Base-by-base conservation (phyloP, 768 basidiomycete genomes). In the Termitomyces sp. region DNA sequence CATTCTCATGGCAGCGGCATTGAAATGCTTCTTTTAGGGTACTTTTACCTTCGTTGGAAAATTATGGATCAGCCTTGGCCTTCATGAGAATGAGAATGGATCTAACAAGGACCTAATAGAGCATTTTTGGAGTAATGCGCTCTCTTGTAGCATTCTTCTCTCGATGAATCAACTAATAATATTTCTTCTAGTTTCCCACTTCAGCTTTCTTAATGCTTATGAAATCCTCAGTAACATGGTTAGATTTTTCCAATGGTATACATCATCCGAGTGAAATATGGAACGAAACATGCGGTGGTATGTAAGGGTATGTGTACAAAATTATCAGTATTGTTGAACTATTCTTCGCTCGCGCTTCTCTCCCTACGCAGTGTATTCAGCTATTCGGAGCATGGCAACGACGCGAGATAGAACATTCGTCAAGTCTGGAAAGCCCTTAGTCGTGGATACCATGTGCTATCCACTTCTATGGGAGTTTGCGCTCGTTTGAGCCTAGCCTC, bases 21-120 rank as follows among this genome's bases (percentile, higher is more conserved):
- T 10, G 90, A 84, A 2, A 86, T 92, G 83, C 75, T 94, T 40
- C 70, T 94, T n/a, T 92, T 94, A 58, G 87, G 86, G 3, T 89
- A 26, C 26, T 26, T 26, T 2, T 26, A 90, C 87, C 0, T 88
- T 87, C 62, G 82, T 75, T 22, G 86, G 85, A 7, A 86, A 84
- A 70, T 70, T 94, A 18, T 92, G 88, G 88, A 66, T 93, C 36
- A 90, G 86, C 62, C 74, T 93, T 32, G 35, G 35, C 5, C 88
- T 89, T 0, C 92, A 90, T 67, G 92, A 93, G 62, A 88, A n/a
- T n/a, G 75, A 79, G 62, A 88, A 88, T 65, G 90, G 88, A 0
- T 91, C 90, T 66, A 80, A 86, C 30, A 74, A 77, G 41, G 81
- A 77, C 1, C 72, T 75, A 3, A 83, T 92, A 26, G 79, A 85